Evolutionary conservation across 2,329 filamentous ascomycete genomes (phyloP), one percentile per base, ranked within the genome.

Genomic region (Penicillium frequentans): DNA sequence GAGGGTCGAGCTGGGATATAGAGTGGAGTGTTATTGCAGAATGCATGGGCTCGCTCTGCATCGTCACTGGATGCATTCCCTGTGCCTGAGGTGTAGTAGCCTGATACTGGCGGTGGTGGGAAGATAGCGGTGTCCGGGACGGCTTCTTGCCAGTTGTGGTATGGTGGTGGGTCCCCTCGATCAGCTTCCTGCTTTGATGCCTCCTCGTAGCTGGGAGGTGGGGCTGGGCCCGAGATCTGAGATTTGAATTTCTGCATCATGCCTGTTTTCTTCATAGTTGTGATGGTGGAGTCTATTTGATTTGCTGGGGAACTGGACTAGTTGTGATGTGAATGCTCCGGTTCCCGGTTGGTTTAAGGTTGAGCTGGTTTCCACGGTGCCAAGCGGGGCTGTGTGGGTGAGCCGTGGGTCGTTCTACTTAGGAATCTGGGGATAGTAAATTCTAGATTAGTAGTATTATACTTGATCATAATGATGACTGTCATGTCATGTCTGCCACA

Each of bases 101-200:
- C 77, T 33, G 85, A 73, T 2, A 80, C 76, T 8, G 85, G 85
- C 1, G 85, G 84, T 27, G 85, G 85, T 3, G 84, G 84, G 10
- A 87, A 77, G n/a, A 80, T 75, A 5, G 83, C 70, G 16, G 78
- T 86, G 64, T 87, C 85, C 6, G 84, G 84, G 4, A 87, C 79
- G 2, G 81, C 75, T 42, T 75, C 72, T 52, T 83, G 80, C 85
- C 85, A 88, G 70, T 86, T 83, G 68, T 87, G 84, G 64, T 86
- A 85, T 26, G 82, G 80, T 19, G 83, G 83, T 14, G 83, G 83
- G 24, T 71, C 47, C 5, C 47, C 44, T 45, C 21, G 5, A 9
- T 31, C 46, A 42, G 54, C 45, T 54, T 47, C 35, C 42, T 49
- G 11, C 21, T 37, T 42, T 19, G 44, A 39, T 16, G 63, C 61